Evolutionary conservation across 164 flowering plant species (phyloP), one percentile per base, ranked within the genome.

Genomic region (Piper longum): DNA sequence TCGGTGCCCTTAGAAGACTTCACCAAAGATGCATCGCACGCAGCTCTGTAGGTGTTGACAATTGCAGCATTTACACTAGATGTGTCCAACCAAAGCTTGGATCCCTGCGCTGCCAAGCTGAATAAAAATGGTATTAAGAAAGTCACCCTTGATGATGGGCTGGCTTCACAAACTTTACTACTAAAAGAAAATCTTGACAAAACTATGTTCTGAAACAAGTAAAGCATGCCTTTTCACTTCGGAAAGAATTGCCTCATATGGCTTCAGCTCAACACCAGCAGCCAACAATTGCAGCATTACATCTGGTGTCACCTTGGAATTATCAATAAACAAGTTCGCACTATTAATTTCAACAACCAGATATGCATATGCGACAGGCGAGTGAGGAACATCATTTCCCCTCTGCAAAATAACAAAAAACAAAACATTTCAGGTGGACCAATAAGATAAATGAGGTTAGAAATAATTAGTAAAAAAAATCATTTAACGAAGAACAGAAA

Each of bases 331-430:
- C 62, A 93, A 66, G 61, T 75, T 83, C 44, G 88, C 91, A 56
- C 72, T 70, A 63, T 66, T 79, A 60, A 64, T 66, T 72, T 83
- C 92, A 72, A 93, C 88, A 52, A 88, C 67, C 64, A 88, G 76
- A 73, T 93, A 93, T 60, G 97, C 89, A 79, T 93, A 90, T 77
- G 77, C 73, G 72, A 93, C 99, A 59, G 95, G 99, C 19, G 96
- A 90, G 78, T 83, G 85, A 59, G 96, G 93, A 67, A 91, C 77
- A 67, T 93, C 97, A 73, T 80, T 79, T 66, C 99, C 99, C 80
- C 97, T 88, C 97, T 93, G 78, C 72, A 75, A 72, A 70, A 54
- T 1, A 41, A 56, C 8, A 60, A 56, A 41, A 16, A 44, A 65
- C 59, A 4, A 59, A 7, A 7, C 14, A 41, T 14, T 51, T 16